These are phyloP conservation scores for Helicostylum pulchrum DNA, from an alignment of 192 early-diverging fungal species.

Conservation along the genomic window DNA sequence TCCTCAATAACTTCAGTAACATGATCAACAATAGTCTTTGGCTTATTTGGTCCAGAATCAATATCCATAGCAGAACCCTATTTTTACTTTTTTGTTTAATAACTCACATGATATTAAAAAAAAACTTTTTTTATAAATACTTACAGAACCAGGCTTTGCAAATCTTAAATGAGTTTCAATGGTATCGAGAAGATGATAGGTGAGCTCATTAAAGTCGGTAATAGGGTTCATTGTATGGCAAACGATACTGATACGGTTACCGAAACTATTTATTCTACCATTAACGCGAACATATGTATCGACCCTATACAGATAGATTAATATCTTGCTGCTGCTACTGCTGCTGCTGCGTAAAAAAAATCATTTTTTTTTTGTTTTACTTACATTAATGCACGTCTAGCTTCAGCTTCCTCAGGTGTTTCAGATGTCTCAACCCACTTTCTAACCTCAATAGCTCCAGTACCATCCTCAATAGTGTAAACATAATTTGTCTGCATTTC, in stretches of 20 bases:
- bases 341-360: no score
- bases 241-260: conserved; percentile 50
- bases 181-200: conserved; percentile 71
- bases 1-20: conserved; percentile 21
- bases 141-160: conserved; percentile 33
- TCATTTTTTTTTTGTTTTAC: no score
- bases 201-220: conserved; percentile 70
- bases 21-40: background rate
- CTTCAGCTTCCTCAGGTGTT: background rate
- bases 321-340: background rate
- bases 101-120: no score
- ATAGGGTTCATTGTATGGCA: conserved; percentile 62
- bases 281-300: conserved; percentile 71
- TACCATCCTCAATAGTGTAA: conserved; percentile 83
- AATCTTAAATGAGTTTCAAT: conserved; percentile 60
- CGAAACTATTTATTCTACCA: conserved; percentile 65
- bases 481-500: conserved; percentile 55
- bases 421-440: conserved; percentile 55
- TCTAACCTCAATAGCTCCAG: conserved; percentile 69
- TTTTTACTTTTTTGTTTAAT: no score
- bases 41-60: no score
- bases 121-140: no score
- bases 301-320: conserved; percentile 27
- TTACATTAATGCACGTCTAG: conserved; percentile 15
- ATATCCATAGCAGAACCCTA: no score